Conservation (phyloP, 2,329 filamentous ascomycete species). For the Trichoderma sp. region DNA sequence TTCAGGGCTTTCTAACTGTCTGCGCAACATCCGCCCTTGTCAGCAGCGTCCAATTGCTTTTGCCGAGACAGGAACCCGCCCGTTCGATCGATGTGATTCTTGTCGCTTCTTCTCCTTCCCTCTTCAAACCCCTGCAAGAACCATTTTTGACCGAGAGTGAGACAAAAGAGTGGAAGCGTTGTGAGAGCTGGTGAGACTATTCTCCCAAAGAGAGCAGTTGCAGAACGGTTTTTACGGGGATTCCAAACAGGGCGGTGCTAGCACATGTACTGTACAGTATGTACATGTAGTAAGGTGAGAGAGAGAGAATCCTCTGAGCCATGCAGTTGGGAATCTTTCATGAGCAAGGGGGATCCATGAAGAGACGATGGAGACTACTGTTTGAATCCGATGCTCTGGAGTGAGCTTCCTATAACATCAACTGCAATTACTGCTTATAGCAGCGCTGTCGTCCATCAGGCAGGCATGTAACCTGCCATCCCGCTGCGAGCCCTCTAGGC, state of each 20-base stretch:
- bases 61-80: conserved; percentile 15
- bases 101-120: conserved; percentile 17
- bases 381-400: background rate
- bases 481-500: conserved; percentile 8
- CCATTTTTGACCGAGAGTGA: background rate
- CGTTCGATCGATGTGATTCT: conserved; percentile 25
- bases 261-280: no score
- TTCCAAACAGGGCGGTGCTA: background rate
- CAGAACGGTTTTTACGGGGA: background rate
- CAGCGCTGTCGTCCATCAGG: background rate
- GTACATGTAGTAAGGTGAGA: background rate
- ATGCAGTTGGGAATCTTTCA: background rate
- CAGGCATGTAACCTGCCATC: background rate
- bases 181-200: background rate
- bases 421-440: background rate
- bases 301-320: conserved; percentile 2
- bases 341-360: background rate
- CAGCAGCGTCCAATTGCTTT: background rate
- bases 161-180: background rate
- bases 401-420: background rate
- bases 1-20: background rate
- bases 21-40: conserved; percentile 24
- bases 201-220: conserved; percentile 13
- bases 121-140: background rate
- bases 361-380: background rate